phyloP scores from a whole-genome alignment of 2,329 filamentous ascomycete species.

The Myriosclerotinia curreyana region DNA sequence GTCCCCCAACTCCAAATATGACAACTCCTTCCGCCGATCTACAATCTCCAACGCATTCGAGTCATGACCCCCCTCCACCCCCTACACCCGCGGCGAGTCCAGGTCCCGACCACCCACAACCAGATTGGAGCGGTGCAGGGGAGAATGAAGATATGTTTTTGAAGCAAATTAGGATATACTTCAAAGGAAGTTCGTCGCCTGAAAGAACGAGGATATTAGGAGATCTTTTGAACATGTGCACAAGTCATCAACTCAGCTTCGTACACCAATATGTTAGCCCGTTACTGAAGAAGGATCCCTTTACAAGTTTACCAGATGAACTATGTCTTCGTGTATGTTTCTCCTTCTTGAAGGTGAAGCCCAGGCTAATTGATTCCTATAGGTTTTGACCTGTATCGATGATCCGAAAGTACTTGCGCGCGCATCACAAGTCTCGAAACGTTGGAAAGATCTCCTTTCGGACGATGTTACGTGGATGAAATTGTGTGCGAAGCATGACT shows the following conservation, averaged over 20 bases:
- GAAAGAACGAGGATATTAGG: slow-evolving; percentile 80
- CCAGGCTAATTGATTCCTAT: slow-evolving; percentile 24
- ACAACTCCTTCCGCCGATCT: slow-evolving; percentile 61
- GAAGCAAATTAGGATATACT: slow-evolving; percentile 74
- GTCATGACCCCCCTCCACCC: slow-evolving; percentile 54
- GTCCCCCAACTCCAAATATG: slow-evolving; percentile 65
- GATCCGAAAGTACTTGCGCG: slow-evolving; percentile 91
- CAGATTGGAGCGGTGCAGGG: slow-evolving; percentile 73
- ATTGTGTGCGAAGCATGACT: slow-evolving; percentile 93
- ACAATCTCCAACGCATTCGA: slow-evolving; percentile 44
- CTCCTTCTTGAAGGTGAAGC: not conserved
- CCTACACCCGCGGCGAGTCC: slow-evolving; percentile 65
- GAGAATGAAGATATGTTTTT: slow-evolving; percentile 82
- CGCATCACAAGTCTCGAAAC: slow-evolving; percentile 90
- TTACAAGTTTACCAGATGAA: slow-evolving; percentile 87
- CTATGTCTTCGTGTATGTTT: slow-evolving; percentile 76
- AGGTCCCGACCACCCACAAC: slow-evolving; percentile 57
- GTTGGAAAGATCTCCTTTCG: slow-evolving; percentile 89
- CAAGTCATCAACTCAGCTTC: slow-evolving; percentile 91
- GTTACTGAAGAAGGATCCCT: slow-evolving; percentile 91
- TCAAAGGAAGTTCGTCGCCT: slow-evolving; percentile 70
- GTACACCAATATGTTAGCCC: slow-evolving; percentile 96
- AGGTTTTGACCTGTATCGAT: slow-evolving; percentile 96
- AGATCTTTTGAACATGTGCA: slow-evolving; percentile 88
- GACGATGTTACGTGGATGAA: slow-evolving; percentile 99